These are phyloP conservation scores for Miscanthus sacchariflorus DNA, from an alignment of 202 grass and related monocot species.

Conservation along the genomic window DNA sequence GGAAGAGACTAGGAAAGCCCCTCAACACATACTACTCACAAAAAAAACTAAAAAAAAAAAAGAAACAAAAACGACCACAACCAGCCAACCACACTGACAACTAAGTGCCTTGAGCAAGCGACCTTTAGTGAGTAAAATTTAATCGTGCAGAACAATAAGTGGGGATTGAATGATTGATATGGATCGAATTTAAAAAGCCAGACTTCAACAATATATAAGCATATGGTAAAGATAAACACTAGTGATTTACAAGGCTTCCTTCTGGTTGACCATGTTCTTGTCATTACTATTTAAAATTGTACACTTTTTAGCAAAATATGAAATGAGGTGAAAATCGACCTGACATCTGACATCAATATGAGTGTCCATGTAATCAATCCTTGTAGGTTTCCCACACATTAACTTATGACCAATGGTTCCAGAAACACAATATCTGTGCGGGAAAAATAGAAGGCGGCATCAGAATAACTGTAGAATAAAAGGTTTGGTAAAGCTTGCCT, in stretches of 20 bases:
- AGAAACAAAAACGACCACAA: not conserved
- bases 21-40: not conserved
- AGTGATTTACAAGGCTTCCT: not conserved
- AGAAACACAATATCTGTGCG: constrained; percentile 91
- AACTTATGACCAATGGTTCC: constrained; percentile 94
- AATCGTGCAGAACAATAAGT: not conserved
- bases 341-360: constrained; percentile 94
- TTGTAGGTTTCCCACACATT: constrained; percentile 96
- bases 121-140: not conserved
- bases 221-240: not conserved
- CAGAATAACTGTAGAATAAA: constrained; percentile 34
- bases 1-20: not conserved
- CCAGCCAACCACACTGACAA: not conserved
- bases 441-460: not conserved
- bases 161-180: not conserved
- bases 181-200: not conserved
- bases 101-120: not conserved
- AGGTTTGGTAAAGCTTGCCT: not conserved
- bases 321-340: constrained; percentile 58
- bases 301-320: not conserved
- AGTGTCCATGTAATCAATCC: constrained; percentile 76
- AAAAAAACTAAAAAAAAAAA: not conserved
- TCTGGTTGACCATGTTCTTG: constrained; percentile 3
- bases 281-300: not conserved
- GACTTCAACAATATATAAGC: not conserved